These are phyloP conservation scores for Penicillium paxilli DNA, from an alignment of 495 filamentous ascomycete species.

Conservation along the genomic window DNA sequence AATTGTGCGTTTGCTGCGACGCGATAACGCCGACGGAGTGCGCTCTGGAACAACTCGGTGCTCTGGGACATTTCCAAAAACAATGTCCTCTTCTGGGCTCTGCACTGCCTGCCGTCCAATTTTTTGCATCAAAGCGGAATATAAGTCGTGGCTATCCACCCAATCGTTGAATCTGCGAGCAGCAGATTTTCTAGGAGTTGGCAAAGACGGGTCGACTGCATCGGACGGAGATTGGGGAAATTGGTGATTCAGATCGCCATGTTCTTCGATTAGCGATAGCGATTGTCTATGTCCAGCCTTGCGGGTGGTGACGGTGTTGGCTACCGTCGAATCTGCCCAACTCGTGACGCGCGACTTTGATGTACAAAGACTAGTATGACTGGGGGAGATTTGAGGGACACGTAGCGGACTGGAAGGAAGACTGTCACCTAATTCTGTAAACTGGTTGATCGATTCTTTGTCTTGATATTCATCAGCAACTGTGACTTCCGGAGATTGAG, in stretches of 20 bases:
- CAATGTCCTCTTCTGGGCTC: constrained; percentile 32
- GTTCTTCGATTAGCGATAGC: constrained; percentile 67
- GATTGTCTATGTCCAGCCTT: constrained; percentile 50
- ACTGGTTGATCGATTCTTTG: background rate
- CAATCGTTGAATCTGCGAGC: constrained; percentile 22
- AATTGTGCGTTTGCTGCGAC: constrained; percentile 30
- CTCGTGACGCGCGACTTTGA: constrained; percentile 72
- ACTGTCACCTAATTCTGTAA: background rate
- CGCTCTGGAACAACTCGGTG: constrained; percentile 34
- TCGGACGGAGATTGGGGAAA: constrained; percentile 15
- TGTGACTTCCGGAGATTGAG: background rate
- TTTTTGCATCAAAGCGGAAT: constrained; percentile 71
- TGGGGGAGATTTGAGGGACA: constrained; percentile 29
- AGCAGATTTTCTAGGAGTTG: constrained; percentile 8
- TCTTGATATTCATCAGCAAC: background rate
- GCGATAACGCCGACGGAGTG: constrained; percentile 26
- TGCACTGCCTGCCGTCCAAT: constrained; percentile 40
- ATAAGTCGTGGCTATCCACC: constrained; percentile 66
- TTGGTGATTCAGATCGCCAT: constrained; percentile 48
- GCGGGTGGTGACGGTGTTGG: constrained; percentile 45
- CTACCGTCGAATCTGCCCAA: constrained; percentile 67
- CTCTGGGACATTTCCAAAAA: constrained; percentile 32
- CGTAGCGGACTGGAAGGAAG: constrained; percentile 3
- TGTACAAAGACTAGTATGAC: constrained; percentile 48
- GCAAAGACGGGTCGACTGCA: constrained; percentile 1